These are phyloP conservation scores for Tylopilus sp. DNA, from an alignment of 768 basidiomycete genomes.

Conservation along the genomic window DNA sequence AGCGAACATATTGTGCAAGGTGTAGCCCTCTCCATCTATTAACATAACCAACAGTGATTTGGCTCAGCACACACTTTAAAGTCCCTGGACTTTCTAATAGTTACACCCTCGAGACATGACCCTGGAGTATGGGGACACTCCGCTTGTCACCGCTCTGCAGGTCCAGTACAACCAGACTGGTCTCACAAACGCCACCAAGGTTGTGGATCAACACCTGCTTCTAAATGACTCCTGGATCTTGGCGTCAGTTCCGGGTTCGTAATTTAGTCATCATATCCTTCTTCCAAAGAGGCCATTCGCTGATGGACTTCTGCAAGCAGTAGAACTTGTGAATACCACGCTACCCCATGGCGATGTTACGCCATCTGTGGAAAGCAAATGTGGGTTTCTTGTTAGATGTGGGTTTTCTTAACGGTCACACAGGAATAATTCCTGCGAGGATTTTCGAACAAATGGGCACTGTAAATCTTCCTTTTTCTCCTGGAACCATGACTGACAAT, in stretches of 20 bases:
- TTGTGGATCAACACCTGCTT: too few species aligned
- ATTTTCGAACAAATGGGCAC: neutral
- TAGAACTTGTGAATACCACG: neutral
- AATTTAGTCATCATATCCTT: neutral
- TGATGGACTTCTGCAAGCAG: neutral
- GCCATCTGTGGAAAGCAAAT: neutral
- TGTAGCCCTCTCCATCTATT: neutral
- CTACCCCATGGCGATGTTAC: neutral
- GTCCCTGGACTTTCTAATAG: too few species aligned
- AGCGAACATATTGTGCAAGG: neutral
- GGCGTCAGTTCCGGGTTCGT: too few species aligned
- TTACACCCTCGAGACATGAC: too few species aligned
- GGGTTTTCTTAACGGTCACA: neutral
- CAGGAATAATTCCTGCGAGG: neutral
- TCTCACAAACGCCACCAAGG: too few species aligned
- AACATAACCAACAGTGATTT: too few species aligned
- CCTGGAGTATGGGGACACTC: too few species aligned
- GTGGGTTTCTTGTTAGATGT: neutral
- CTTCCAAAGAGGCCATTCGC: neutral
- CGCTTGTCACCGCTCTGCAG: too few species aligned
- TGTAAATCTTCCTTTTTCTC: neutral
- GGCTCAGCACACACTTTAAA: too few species aligned
- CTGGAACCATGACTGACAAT: neutral
- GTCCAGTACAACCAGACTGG: too few species aligned
- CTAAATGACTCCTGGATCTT: too few species aligned